A percentile compares a stretch with the other conserved stretches of the same genome.
These are phyloP conservation scores for Penicillium chermesinum DNA, from an alignment of 495 filamentous ascomycete genomes.

Conservation along the genomic window DNA sequence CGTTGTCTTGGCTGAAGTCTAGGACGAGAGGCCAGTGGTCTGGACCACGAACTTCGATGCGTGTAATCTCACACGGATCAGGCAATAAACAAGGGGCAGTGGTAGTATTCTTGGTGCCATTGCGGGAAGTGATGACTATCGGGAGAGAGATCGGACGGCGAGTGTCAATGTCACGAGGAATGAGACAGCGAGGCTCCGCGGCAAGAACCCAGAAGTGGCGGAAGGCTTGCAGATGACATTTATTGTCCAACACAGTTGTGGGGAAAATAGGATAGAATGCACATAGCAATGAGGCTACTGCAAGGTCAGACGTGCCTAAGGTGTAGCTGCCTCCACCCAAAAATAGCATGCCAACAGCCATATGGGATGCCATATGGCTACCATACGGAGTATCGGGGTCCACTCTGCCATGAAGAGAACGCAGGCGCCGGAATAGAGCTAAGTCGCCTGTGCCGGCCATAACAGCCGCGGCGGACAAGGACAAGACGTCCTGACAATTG, in stretches of 20 bases:
- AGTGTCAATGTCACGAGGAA: conserved; percentile 79
- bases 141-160: conserved; percentile 71
- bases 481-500: conserved; percentile 84
- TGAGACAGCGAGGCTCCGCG: conserved; percentile 80
- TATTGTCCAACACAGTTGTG: conserved; percentile 81
- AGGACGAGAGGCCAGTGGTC: conserved; percentile 85
- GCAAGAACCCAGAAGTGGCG: conserved; percentile 97
- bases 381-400: conserved; percentile 83
- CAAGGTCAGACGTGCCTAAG: conserved; percentile 82
- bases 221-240: conserved; percentile 92
- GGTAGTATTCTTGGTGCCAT: conserved; percentile 38
- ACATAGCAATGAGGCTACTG: conserved; percentile 78
- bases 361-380: conserved; percentile 86
- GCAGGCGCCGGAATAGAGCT: conserved; percentile 78
- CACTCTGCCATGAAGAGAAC: conserved; percentile 81
- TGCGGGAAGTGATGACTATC: conserved; percentile 51
- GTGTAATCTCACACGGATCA: conserved; percentile 62
- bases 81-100: conserved; percentile 80
- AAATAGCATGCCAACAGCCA: conserved; percentile 88
- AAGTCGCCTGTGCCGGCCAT: conserved; percentile 97
- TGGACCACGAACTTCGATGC: conserved; percentile 59
- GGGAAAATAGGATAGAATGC: conserved; percentile 95
- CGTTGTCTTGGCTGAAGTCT: conserved; percentile 63
- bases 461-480: conserved; percentile 74
- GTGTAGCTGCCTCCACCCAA: conserved; percentile 88